Evolutionary conservation across 108 stramenopile genomes (phyloP), one percentile per base, ranked within the genome.

Genomic region (Cyclotella atomus): DNA sequence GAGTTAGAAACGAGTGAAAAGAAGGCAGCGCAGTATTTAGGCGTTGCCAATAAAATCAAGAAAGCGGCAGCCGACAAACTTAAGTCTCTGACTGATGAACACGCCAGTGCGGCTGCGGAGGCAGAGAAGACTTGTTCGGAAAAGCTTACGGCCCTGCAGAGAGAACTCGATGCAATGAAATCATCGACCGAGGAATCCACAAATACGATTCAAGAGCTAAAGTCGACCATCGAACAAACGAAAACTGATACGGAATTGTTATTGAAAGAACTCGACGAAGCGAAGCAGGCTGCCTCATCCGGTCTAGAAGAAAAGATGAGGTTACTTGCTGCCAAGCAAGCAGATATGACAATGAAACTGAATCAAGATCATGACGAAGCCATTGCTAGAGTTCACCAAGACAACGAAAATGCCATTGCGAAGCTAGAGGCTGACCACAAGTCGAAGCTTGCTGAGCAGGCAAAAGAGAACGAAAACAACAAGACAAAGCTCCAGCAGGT

Each of bases 401-500:
- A 63, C 14, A 63, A 74, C 38, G 52, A 52, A 14, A 56, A 68
- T 46, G 30, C 35, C 1, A 74, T 83, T 21, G 67, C 53, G 23
- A 59, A 70, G 23, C n/a, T 83, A 27, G 76, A 82, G 28, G 61
- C 52, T 25, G 63, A 71, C 34, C 32, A 57, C 25, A 30, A 77
- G 52, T 30, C 52, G 3, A 72, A 50, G 30, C 9, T 68, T 6
- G 70, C 63, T 2, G 71, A 75, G 38, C 77, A 79, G 20, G 65
- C 16, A 15, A 52, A 87, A 56, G 89, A 88, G 53, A 83, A 73
- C 57, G 62, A 20, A 19, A 32, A 44, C 21, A 82, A 61, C 43
- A 76, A 80, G 57, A 78, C 83, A 10, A 77, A 88, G 45, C 74
- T 92, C 3, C 85, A 84, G 46, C 64, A 83, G n/a, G n/a, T n/a